Base-by-base conservation (phyloP, 352 stramenopile species). In the Sclerospora graminicola region DNA sequence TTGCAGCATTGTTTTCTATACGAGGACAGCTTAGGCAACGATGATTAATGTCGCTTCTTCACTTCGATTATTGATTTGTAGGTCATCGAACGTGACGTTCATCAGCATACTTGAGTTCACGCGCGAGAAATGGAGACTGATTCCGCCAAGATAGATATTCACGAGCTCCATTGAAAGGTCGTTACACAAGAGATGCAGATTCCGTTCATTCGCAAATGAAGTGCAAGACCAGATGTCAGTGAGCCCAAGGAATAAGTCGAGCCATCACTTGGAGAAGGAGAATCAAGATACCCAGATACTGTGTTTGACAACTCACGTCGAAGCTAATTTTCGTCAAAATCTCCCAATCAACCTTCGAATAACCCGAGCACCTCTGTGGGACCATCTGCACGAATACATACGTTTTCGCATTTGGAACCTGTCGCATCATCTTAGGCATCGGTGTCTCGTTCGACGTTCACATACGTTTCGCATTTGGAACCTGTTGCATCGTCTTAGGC, bases 351-450 rank as follows among this genome's bases (percentile, higher is more conserved):
- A 36, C 80, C 83, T 73, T 95, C 82, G 44, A 80, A 91, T 3
- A 95, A 43, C 47, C 94, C 84, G n/a, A 95, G 55, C 13, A 95
- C 84, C 45, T 94, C 94, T 16, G 82, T 95, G 4, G 83, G 79
- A 0, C 84, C 84, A n/a, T n/a, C n/a, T n/a, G n/a, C n/a, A n/a
- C n/a, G n/a, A n/a, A n/a, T n/a, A n/a, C n/a, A n/a, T n/a, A 57
- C 94, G 82, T 19, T 82, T 81, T 37, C 81, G 74, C 29, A 94
- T 70, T 11, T 81, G 78, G 75, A 27, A 85, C 60, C 14, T 77
- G 41, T 7, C n/a, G n/a, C n/a, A n/a, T 54, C 58, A 26, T 54
- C 50, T 14, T 35, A 27, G 6, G 35, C 43, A 5, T 49, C 48
- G n/a, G n/a, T n/a, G n/a, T n/a, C n/a, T n/a, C n/a, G n/a, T n/a